phyloP scores from a whole-genome alignment of 192 early-diverging fungal genomes.

The Coemansia sp. region DNA sequence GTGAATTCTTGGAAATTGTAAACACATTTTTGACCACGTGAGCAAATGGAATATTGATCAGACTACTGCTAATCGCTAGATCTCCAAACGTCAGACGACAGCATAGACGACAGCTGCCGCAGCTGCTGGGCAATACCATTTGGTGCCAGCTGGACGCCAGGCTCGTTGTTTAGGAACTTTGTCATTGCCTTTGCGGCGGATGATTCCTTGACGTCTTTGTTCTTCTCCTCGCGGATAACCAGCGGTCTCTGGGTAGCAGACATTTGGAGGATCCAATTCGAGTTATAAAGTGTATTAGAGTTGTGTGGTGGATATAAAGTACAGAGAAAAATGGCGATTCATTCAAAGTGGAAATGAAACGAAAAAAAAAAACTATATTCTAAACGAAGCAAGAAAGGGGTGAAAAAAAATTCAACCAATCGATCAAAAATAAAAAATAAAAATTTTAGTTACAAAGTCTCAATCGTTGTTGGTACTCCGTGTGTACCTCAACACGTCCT shows the following conservation, averaged over 20 bases:
- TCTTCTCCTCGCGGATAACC: constrained; percentile 30
- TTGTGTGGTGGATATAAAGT: no score
- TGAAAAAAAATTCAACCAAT: not conserved
- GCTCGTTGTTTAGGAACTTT: constrained; percentile 31
- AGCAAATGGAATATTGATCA: no score
- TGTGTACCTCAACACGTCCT: constrained; percentile 60
- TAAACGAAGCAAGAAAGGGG: no score
- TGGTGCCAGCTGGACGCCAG: constrained; percentile 37
- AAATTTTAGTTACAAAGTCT: not conserved
- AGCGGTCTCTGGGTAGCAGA: constrained; percentile 27
- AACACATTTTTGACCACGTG: not conserved
- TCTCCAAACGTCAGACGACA: not conserved
- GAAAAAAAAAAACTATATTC: constrained; percentile 1
- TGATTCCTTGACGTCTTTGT: constrained; percentile 5
- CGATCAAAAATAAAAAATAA: not conserved
- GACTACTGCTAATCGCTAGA: no score
- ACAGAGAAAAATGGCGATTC: not conserved
- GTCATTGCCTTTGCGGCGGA: constrained; percentile 14
- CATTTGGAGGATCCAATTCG: not conserved
- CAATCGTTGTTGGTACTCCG: not conserved
- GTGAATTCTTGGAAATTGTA: not conserved
- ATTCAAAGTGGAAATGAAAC: not conserved
- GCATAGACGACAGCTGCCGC: constrained; percentile 12
- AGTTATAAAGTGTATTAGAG: no score
- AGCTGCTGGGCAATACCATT: constrained; percentile 37